Evolutionary conservation across 2,329 filamentous ascomycete species (phyloP).

Genomic region (Penicillium vulpinum): DNA sequence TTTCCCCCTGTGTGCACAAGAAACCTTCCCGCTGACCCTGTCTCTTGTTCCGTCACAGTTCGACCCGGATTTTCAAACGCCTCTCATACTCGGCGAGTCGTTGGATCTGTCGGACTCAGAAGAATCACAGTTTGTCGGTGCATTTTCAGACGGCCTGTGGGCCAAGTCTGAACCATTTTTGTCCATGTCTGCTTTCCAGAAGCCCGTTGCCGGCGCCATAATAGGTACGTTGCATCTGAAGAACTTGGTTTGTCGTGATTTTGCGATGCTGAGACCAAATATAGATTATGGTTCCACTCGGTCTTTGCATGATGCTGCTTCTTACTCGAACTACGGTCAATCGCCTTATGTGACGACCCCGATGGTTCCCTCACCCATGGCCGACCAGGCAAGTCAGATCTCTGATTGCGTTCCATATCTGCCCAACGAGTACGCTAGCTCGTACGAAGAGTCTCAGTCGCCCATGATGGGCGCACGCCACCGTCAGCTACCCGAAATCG

Average conservation of each 20-base stretch:
- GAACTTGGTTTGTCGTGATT: background rate
- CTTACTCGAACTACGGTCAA: slow-evolving; percentile 44
- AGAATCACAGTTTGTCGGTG: slow-evolving; percentile 46
- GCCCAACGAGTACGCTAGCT: slow-evolving; percentile 42
- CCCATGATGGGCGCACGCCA: slow-evolving; percentile 66
- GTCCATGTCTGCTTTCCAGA: slow-evolving; percentile 81
- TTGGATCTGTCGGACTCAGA: slow-evolving; percentile 48
- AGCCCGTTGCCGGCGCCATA: slow-evolving; percentile 72
- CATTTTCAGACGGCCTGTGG: slow-evolving; percentile 53
- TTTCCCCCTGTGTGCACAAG: slow-evolving; percentile 9
- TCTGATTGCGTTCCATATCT: slow-evolving; percentile 44
- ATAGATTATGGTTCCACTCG: slow-evolving; percentile 41
- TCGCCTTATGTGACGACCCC: slow-evolving; percentile 40
- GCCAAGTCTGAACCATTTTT: slow-evolving; percentile 62
- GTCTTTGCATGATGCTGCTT: slow-evolving; percentile 41
- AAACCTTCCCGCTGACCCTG: slow-evolving; percentile 18
- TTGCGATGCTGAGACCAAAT: slow-evolving; percentile 11
- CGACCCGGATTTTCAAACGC: slow-evolving; percentile 48
- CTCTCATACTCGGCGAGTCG: slow-evolving; percentile 50
- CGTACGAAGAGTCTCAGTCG: slow-evolving; percentile 63
- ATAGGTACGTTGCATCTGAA: slow-evolving; percentile 65
- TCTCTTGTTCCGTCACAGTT: slow-evolving; percentile 29
- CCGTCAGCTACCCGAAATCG: slow-evolving; percentile 63
- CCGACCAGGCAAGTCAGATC: slow-evolving; percentile 43
- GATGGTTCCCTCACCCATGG: slow-evolving; percentile 43